Percentiles rank a stretch among this genome's conserved stretches.
phyloP scores from a whole-genome alignment of 2,329 filamentous ascomycete genomes.

The Pseudocercospora musae region DNA sequence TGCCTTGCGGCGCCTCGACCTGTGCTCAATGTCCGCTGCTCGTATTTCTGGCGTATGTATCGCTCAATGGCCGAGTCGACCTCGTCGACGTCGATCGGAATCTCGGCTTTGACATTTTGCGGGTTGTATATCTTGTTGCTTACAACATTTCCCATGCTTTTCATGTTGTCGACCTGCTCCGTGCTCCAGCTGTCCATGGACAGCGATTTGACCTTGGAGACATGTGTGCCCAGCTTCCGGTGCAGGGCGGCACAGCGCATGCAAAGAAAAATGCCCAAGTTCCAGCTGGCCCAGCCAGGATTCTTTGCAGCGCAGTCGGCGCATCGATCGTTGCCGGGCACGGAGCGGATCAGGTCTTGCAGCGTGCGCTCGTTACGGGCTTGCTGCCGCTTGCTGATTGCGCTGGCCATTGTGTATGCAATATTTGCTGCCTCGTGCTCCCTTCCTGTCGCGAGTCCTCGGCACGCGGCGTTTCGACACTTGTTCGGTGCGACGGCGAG shows the following conservation, averaged over 20 bases:
- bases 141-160: constrained; percentile 76
- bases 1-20: constrained; percentile 30
- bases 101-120: constrained; percentile 73
- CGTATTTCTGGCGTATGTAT: constrained; percentile 93
- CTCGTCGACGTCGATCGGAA: constrained; percentile 88
- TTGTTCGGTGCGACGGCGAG: neutral
- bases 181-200: constrained; percentile 98
- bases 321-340: constrained; percentile 88
- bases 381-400: constrained; percentile 92
- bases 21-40: constrained; percentile 54
- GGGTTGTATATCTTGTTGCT: constrained; percentile 92
- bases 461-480: neutral
- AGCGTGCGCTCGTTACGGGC: constrained; percentile 91
- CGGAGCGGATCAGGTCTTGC: constrained; percentile 79
- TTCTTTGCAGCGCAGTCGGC: constrained; percentile 90
- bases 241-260: constrained; percentile 96
- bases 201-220: constrained; percentile 97
- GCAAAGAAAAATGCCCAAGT: constrained; percentile 94
- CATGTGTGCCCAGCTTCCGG: constrained; percentile 93
- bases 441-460: neutral
- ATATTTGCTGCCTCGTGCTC: neutral
- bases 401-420: constrained; percentile 58
- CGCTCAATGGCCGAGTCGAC: constrained; percentile 91
- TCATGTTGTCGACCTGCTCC: constrained; percentile 99
- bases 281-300: constrained; percentile 98